phyloP scores from a whole-genome alignment of 2,329 filamentous ascomycete species.

The Teratosphaeria destructans region DNA sequence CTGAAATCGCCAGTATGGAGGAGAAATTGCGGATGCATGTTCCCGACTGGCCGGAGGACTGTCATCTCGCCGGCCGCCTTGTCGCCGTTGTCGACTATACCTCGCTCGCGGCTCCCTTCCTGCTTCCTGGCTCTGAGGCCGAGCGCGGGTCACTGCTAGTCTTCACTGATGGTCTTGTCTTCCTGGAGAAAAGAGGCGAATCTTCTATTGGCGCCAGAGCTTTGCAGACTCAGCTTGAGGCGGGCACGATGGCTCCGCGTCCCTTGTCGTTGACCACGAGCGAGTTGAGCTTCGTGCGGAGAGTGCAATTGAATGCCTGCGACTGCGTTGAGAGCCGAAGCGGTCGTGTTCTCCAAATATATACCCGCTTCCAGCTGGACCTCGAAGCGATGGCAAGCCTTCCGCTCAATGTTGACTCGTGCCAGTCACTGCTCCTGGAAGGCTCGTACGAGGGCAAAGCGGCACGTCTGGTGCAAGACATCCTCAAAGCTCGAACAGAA shows the following conservation, averaged over 20 bases:
- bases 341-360: slow-evolving; percentile 17
- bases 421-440: slow-evolving; percentile 51
- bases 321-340: slow-evolving; percentile 19
- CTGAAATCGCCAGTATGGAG: slow-evolving; percentile 62
- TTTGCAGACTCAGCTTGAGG: slow-evolving; percentile 75
- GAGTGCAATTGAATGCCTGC: slow-evolving; percentile 17
- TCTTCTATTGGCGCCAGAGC: slow-evolving; percentile 55
- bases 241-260: slow-evolving; percentile 44
- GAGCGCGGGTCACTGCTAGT: slow-evolving; percentile 60
- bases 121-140: slow-evolving; percentile 20
- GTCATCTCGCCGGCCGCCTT: slow-evolving; percentile 62
- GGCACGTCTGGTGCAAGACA: slow-evolving; percentile 67
- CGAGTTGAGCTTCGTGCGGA: slow-evolving; percentile 57
- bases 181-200: slow-evolving; percentile 54
- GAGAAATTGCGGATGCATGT: slow-evolving; percentile 47
- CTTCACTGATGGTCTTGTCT: slow-evolving; percentile 70
- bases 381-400: slow-evolving; percentile 10
- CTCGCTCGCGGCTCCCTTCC: slow-evolving; percentile 66
- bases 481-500: slow-evolving; percentile 77
- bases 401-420: slow-evolving; percentile 15
- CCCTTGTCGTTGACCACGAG: slow-evolving; percentile 29
- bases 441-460: slow-evolving; percentile 71
- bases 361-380: slow-evolving; percentile 17
- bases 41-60: slow-evolving; percentile 20
- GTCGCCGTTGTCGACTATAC: slow-evolving; percentile 72